Percentiles rank a stretch among this genome's conserved stretches.
These are phyloP conservation scores for Mychonastes homosphaera DNA, from an alignment of 139 green algal genomes.

Conservation along the genomic window DNA sequence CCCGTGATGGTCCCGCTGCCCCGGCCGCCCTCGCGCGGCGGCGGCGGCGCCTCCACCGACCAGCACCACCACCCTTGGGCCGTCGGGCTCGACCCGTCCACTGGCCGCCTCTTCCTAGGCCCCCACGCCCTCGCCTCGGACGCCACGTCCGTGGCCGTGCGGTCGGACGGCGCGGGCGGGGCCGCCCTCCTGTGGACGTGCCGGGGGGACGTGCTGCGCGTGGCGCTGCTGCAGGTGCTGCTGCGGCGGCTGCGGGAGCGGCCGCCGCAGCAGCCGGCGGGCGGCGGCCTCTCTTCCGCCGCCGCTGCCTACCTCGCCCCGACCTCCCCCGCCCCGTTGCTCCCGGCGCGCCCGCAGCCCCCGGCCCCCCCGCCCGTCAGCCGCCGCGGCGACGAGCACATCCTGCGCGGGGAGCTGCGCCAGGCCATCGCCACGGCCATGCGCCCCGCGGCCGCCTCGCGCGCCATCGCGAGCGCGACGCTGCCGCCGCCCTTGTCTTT, in stretches of 20 bases:
- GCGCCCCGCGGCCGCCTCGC: constrained; percentile 42
- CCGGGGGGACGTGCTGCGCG: constrained; percentile 37
- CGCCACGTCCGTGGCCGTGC: constrained; percentile 52
- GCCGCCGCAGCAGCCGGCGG: no score
- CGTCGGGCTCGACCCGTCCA: constrained; percentile 45
- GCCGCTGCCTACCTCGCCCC: not conserved
- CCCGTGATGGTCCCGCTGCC: constrained; percentile 10
- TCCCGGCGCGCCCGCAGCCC: not conserved
- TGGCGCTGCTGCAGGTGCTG: constrained; percentile 26
- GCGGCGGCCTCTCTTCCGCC: not conserved
- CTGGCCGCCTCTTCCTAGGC: constrained; percentile 50
- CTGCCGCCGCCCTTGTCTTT: not conserved
- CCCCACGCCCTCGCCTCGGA: constrained; percentile 23
- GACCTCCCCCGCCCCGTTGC: not conserved
- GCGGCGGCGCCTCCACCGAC: not conserved
- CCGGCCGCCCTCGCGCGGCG: not conserved
- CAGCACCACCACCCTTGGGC: constrained; percentile 14
- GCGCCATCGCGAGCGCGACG: no score
- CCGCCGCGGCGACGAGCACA: not conserved
- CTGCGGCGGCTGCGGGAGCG: constrained; percentile 5
- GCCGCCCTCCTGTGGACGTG: constrained; percentile 66
- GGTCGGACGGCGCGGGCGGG: constrained; percentile 42
- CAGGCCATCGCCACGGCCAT: constrained; percentile 52
- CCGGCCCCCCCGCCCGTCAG: not conserved
- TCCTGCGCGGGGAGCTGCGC: not conserved